Percentiles rank a stretch among this genome's conserved stretches.
Conservation (phyloP, 139 green algal species). For the Pleodorina starrii region DNA sequence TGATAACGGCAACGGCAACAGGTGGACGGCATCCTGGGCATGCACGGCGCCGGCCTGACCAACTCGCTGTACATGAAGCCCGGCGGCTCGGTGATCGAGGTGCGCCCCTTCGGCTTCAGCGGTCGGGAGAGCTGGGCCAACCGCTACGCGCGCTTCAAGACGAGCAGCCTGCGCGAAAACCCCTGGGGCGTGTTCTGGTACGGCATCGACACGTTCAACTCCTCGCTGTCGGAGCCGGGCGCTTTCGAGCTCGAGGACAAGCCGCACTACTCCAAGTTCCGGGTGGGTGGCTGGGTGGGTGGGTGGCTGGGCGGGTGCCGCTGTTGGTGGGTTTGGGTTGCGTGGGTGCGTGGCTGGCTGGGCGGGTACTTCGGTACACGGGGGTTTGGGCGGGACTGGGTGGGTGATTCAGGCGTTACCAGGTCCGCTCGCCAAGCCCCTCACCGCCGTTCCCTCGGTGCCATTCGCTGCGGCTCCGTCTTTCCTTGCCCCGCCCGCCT, state of each 20-base stretch:
- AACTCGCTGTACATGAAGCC: conserved; percentile 47
- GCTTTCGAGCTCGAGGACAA: conserved; percentile 40
- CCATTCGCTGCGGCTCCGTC: not conserved
- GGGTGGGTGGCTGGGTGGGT: conserved; percentile 1
- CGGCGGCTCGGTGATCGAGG: conserved; percentile 8
- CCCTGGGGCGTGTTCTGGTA: conserved; percentile 35
- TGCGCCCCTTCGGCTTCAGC: conserved; percentile 45
- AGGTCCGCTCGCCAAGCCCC: no score
- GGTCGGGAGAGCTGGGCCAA: conserved; percentile 44
- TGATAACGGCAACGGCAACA: not conserved
- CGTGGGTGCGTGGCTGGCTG: not conserved
- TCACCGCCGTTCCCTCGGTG: no score
- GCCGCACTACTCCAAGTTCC: conserved; percentile 35
- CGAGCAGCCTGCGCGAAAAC: conserved; percentile 1
- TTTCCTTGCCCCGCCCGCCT: not conserved
- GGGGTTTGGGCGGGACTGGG: not conserved
- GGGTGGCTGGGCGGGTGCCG: not conserved
- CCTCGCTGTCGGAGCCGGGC: not conserved
- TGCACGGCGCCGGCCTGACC: conserved; percentile 46
- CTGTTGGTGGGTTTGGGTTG: not conserved
- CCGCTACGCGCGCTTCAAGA: conserved; percentile 46
- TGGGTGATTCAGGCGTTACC: no score
- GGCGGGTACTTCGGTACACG: not conserved
- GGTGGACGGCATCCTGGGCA: conserved; percentile 35
- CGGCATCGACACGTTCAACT: conserved; percentile 46